These are phyloP conservation scores for Vitis labrusca DNA, from an alignment of 164 flowering plant genomes.

Conservation along the genomic window DNA sequence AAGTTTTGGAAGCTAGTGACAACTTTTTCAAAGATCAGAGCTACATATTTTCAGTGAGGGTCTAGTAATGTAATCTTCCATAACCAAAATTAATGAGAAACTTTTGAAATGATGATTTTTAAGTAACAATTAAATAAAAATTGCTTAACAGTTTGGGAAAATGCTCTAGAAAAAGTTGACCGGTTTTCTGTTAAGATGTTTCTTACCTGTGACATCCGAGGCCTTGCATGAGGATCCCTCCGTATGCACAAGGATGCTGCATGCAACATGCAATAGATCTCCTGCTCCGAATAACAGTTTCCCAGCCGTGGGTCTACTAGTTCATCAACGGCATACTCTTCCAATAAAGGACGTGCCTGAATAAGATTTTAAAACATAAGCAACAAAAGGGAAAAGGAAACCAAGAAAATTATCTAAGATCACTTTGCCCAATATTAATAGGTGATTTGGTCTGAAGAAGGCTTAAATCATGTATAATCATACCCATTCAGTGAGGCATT, in stretches of 20 bases:
- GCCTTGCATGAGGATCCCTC: constrained; percentile 59
- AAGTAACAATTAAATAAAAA: too few relatives aligned
- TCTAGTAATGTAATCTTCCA: background rate
- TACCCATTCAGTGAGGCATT: constrained; percentile 97
- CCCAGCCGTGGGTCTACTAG: constrained; percentile 54
- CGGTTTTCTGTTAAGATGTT: background rate
- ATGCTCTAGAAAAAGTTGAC: too few relatives aligned
- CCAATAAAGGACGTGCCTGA: constrained; percentile 61
- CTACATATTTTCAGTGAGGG: background rate
- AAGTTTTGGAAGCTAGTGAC: background rate
- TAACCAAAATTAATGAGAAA: too few relatives aligned
- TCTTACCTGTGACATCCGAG: constrained; percentile 70
- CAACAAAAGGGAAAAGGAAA: background rate
- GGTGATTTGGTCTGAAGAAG: background rate
- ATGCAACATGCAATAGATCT: constrained; percentile 66
- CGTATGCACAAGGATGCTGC: constrained; percentile 74
- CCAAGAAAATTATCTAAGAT: background rate
- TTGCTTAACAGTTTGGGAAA: too few relatives aligned
- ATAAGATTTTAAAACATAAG: constrained; percentile 6
- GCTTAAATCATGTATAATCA: background rate
- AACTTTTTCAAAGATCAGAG: background rate
- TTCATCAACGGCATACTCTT: constrained; percentile 52
- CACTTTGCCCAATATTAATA: background rate
- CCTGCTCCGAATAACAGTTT: constrained; percentile 41
- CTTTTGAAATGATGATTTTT: too few relatives aligned